Base-by-base conservation (phyloP, 129 eudicot species). In the Lonicera japonica region DNA sequence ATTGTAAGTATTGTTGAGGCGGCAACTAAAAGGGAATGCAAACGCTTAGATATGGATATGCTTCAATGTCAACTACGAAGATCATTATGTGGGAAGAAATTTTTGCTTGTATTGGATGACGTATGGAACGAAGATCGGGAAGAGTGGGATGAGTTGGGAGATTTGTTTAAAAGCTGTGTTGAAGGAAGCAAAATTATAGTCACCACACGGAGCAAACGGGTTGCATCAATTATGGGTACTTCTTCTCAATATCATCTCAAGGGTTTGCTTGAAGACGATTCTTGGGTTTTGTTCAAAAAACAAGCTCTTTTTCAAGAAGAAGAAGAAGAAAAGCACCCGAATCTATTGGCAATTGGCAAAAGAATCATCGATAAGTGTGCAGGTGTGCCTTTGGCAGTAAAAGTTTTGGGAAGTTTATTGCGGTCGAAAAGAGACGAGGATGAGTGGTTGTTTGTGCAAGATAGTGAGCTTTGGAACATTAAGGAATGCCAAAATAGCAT, bases 41-140 rank as follows among this genome's bases (percentile, higher is more conserved):
- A 56, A n/a, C 19, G 14, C 34, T 14, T 8, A 8, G 40, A 62
- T 1, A 23, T 54, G 9, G 73, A 58, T 34, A 21, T 59, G 9
- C 38, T 72, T 11, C 60, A 69, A 22, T 14, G 43, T 56, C 39
- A 62, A 16, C 21, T 75, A 25, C 17, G 19, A 14, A 66, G 58
- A 15, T 24, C 55, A 0, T n/a, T 74, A 21, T 20, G 20, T 54
- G 66, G 69, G 57, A 60, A 59, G 60, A 60, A 58, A 22, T 74
- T 51, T 24, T 47, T 70, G 16, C 61, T 70, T 41, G 73, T 73
- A 38, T 17, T 73, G 23, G 72, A 73, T 57, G 72, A 73, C 53
- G 64, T 74, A 39, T 74, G 79, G 74, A 60, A 67, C 61, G 79
- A 74, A 38, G 63, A 74, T 25, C 53, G 51, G 9, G 68, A 61